phyloP scores from a whole-genome alignment of 495 filamentous ascomycete species.

The Sordaria brevicollis region DNA sequence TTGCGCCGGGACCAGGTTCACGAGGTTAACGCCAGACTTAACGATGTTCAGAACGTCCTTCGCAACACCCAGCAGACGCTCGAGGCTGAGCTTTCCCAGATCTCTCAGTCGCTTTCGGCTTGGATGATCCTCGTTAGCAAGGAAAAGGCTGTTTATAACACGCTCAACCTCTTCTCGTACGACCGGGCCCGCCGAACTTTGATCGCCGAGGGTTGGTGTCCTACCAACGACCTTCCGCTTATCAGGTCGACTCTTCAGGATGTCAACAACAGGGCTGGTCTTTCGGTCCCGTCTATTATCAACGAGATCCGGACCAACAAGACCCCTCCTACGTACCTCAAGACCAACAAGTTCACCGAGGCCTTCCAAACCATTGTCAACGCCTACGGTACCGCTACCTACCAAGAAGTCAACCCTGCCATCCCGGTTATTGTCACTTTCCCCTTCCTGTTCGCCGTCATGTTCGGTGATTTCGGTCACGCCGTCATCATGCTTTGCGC shows the following conservation, averaged over 20 bases:
- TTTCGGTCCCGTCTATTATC: conserved; percentile 93
- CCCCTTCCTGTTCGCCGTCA: conserved; percentile 96
- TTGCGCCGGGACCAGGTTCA: conserved; percentile 88
- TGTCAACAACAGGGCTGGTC: conserved; percentile 87
- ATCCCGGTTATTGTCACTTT: conserved; percentile 93
- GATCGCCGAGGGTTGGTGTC: conserved; percentile 96
- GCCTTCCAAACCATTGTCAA: conserved; percentile 99
- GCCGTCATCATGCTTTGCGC: conserved; percentile 74
- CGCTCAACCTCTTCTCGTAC: conserved; percentile 92
- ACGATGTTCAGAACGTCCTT: conserved; percentile 82
- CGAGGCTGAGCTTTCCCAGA: conserved; percentile 85
- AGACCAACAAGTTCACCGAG: conserved; percentile 96
- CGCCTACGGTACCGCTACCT: conserved; percentile 94
- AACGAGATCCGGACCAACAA: conserved; percentile 94
- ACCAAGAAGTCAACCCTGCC: conserved; percentile 93
- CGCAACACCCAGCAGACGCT: conserved; percentile 94
- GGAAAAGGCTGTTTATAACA: conserved; percentile 97
- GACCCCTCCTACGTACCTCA: conserved; percentile 90
- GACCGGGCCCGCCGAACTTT: conserved; percentile 91
- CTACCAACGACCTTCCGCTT: conserved; percentile 76
- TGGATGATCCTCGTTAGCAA: conserved; percentile 98
- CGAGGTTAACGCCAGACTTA: conserved; percentile 86
- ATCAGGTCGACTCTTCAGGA: conserved; percentile 96
- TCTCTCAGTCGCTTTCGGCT: conserved; percentile 75
- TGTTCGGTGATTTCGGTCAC: conserved; percentile 97